A percentile compares a stretch with the other conserved stretches of the same genome.
phyloP scores from a whole-genome alignment of 2,329 filamentous ascomycete species.

The Botrytis tulipae region DNA sequence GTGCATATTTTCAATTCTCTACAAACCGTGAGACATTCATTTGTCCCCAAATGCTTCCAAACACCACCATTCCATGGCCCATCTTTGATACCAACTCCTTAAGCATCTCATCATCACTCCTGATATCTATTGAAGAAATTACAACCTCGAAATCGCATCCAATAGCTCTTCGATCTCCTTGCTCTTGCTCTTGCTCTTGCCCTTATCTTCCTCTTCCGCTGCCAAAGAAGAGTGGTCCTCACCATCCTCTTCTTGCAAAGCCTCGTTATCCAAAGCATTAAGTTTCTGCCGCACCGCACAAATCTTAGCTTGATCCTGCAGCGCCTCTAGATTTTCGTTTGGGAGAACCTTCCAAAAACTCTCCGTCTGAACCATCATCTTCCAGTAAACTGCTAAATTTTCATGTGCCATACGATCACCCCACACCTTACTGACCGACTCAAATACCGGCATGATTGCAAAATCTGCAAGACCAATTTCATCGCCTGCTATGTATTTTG shows the following conservation, averaged over 20 bases:
- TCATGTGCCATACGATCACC: conserved; percentile 38
- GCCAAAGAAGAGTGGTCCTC: background rate
- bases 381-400: conserved; percentile 33
- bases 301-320: background rate
- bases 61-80: background rate
- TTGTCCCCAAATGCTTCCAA: background rate
- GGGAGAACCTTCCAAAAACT: conserved; percentile 27
- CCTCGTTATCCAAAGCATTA: background rate
- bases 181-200: background rate
- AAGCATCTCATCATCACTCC: background rate
- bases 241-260: background rate
- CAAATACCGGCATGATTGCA: conserved; percentile 55
- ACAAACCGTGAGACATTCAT: background rate
- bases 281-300: background rate
- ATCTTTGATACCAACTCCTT: background rate
- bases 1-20: background rate
- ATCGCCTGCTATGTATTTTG: conserved; percentile 47
- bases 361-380: conserved; percentile 25
- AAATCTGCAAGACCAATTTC: conserved; percentile 51
- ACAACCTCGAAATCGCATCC: conserved; percentile 11
- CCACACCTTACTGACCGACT: conserved; percentile 44
- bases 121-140: background rate
- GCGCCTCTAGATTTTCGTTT: background rate
- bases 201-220: background rate
- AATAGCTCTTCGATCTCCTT: conserved; percentile 11